Evolutionary conservation across 148 eudicot species (phyloP).

Genomic region (Chenopodium formosanum): DNA sequence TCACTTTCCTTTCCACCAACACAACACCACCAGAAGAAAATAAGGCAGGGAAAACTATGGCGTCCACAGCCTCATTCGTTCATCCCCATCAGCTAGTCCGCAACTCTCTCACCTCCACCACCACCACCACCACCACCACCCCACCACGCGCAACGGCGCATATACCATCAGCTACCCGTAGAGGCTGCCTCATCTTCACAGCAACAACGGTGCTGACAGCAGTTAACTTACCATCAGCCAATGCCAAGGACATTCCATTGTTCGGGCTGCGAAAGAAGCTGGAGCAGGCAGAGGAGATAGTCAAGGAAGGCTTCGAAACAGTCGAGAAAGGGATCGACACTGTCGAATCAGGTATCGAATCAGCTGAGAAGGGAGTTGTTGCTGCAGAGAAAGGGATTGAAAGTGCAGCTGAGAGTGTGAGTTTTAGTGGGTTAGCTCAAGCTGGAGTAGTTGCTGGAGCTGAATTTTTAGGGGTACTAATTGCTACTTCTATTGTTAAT

Average conservation of each 20-base stretch:
- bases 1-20: neutral
- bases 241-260: slow-evolving; percentile 61
- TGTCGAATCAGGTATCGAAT: slow-evolving; percentile 54
- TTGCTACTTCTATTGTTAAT: slow-evolving; percentile 75
- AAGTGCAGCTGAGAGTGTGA: slow-evolving; percentile 17
- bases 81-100: slow-evolving; percentile 14
- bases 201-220: slow-evolving; percentile 47
- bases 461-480: slow-evolving; percentile 61
- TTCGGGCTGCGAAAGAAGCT: slow-evolving; percentile 73
- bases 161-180: slow-evolving; percentile 32
- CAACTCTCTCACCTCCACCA: slow-evolving; percentile 23
- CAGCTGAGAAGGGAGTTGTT: slow-evolving; percentile 36
- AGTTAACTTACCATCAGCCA: slow-evolving; percentile 34
- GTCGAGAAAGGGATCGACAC: slow-evolving; percentile 46
- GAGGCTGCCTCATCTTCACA: slow-evolving; percentile 53
- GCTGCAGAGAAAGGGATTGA: slow-evolving; percentile 31
- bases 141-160: slow-evolving; percentile 17
- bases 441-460: slow-evolving; percentile 73
- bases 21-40: neutral
- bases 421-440: slow-evolving; percentile 55
- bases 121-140: slow-evolving; percentile 19
- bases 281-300: slow-evolving; percentile 53
- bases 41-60: slow-evolving; percentile 39
- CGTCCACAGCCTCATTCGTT: slow-evolving; percentile 44
- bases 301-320: slow-evolving; percentile 61